A percentile compares a stretch with the other conserved stretches of the same genome.
These are phyloP conservation scores for Kwoniella europaea DNA, from an alignment of 768 basidiomycete genomes.

Conservation along the genomic window DNA sequence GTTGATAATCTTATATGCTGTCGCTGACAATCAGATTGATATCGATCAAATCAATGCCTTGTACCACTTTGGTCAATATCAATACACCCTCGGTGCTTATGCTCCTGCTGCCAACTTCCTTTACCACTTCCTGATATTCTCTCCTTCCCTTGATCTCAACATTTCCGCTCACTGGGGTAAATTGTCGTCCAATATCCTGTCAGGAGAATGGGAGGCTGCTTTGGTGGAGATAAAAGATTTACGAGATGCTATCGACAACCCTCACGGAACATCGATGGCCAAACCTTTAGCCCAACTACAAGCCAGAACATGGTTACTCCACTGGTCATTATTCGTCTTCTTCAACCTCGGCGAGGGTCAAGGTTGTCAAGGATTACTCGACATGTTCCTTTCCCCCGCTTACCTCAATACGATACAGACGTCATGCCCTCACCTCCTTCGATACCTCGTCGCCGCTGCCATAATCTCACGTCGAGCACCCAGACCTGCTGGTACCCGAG, in stretches of 20 bases:
- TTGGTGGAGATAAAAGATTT: conserved; percentile 93
- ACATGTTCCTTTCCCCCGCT: conserved; percentile 92
- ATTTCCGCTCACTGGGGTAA: conserved; percentile 99
- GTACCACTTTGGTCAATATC: conserved; percentile 98
- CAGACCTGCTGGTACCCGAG: conserved; percentile 62
- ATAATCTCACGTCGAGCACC: conserved; percentile 84
- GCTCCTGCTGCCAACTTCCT: conserved; percentile 95
- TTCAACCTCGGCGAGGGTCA: conserved; percentile 94
- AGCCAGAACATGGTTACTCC: conserved; percentile 92
- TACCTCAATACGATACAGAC: conserved; percentile 99
- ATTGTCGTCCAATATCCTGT: conserved; percentile 92
- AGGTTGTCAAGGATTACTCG: conserved; percentile 75
- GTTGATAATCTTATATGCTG: conserved; percentile 40
- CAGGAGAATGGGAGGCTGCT: conserved; percentile 92
- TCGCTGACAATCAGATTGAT: conserved; percentile 69
- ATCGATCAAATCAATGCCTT: conserved; percentile 92
- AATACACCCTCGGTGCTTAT: conserved; percentile 98
- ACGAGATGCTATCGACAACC: conserved; percentile 81
- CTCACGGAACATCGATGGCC: conserved; percentile 50
- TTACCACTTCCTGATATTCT: conserved; percentile 97
- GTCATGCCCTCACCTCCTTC: conserved; percentile 88
- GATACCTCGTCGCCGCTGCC: conserved; percentile 91
- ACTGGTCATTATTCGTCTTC: conserved; percentile 98
- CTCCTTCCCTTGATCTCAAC: conserved; percentile 88
- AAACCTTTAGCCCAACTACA: conserved; percentile 76